These are phyloP conservation scores for Rhododendron williamsianum DNA, from an alignment of 148 eudicot species.

Conservation along the genomic window DNA sequence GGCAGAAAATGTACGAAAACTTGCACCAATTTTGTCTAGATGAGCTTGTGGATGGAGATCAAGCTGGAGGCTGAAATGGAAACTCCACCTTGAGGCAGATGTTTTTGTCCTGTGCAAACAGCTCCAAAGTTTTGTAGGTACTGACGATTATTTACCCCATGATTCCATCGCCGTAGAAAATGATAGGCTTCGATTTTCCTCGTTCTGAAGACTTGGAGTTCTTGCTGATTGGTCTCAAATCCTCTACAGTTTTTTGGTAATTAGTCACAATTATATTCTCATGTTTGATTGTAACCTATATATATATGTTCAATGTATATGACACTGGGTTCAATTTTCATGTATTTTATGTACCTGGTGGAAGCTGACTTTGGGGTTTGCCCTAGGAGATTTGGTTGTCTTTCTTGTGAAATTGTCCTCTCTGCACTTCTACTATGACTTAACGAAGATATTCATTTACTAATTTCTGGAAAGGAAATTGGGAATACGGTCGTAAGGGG, in stretches of 20 bases:
- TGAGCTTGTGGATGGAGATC: conserved; percentile 58
- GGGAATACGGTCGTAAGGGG: background rate
- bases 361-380: conserved; percentile 1
- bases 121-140: conserved; percentile 33
- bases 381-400: background rate
- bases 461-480: background rate
- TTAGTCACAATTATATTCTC: background rate
- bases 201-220: background rate
- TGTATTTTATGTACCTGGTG: background rate
- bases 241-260: background rate
- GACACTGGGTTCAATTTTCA: background rate
- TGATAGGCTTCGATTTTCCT: background rate
- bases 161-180: background rate
- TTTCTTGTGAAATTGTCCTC: background rate
- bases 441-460: background rate
- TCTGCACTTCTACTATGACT: background rate
- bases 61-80: conserved; percentile 17
- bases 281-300: background rate
- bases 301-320: background rate
- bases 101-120: conserved; percentile 2
- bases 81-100: conserved; percentile 6
- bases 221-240: background rate
- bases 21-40: conserved; percentile 62
- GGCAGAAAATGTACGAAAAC: conserved; percentile 66
- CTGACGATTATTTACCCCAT: background rate